Evolutionary conservation across 192 early-diverging fungal species (phyloP), one percentile per base, ranked within the genome.

Genomic region (Backusella mclennaniae): DNA sequence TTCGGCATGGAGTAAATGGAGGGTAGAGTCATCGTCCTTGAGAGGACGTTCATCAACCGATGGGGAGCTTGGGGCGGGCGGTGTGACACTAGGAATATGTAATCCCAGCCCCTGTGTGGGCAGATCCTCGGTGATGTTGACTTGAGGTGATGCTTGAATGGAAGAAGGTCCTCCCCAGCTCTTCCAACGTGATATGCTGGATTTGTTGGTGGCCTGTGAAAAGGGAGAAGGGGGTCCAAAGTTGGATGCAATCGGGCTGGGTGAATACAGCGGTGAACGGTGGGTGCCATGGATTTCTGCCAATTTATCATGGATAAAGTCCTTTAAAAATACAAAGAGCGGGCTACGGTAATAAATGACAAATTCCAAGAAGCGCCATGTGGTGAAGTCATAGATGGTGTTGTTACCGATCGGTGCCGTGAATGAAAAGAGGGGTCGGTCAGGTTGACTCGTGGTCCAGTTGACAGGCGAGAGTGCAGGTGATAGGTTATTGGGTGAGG

Each of bases 361-460:
- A 17, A 88, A 86, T 69, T 90, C 89, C 9, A 88, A 78, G 67
- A 90, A 85, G 1, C 84, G 78, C 89, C 89, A 90, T 1, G 82
- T 71, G 1, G 84, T 80, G 68, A 82, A 90, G 1, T 87, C 86
- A 56, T 71, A 82, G 3, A 77, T 46, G 6, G 70, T 71, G 21
- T 44, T 44, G 6, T 7, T 71, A 6, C 39, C 39, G 17, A 49
- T 31, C 0, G 70, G 44, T 46, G 70, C 70, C 31, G 26, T 71
- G 21, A 49, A 71, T 31, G 41, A 31, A 29, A 71, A 71, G 9
- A 29, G 17, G 6, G 70, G 26, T 4, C 42, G 23, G n/a, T n/a
- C n/a, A 14, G 52, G 52, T 4, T 63, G 56, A 4, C 56, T 63
- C 6, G 52, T 53, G 0, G 68, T 69, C 44, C 35, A 49, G 6